Base-by-base conservation (phyloP, 2,329 filamentous ascomycete species). In the Exophiala sp. region DNA sequence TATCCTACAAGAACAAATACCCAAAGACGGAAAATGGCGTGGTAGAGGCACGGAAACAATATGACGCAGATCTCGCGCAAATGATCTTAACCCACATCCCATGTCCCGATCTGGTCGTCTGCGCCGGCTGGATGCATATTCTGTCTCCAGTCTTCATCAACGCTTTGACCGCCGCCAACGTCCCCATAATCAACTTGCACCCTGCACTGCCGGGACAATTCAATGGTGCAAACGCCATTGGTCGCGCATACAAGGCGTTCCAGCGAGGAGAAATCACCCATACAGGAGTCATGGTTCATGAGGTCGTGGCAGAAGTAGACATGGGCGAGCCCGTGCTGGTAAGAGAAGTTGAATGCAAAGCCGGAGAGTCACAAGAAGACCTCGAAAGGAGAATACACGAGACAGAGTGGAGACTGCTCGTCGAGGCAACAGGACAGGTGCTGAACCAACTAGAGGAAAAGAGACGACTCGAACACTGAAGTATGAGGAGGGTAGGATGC, bases 71-170 rank as follows among this genome's bases (percentile, higher is more conserved):
- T 40, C 76, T 95, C 58, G 88, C 89, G 0, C 70, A 78, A 39
- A 77, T 86, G 55, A 79, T 95, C 48, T 74, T 92, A 20, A 68
- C 72, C 3, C 80, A 86, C 59, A 71, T 61, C 39, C 62, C 60
- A 2, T 57, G 71, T 53, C 89, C 90, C 0, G 82, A 91, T 50
- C 71, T 95, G 50, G 83, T 95, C 45, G 86, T 94, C 7, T 87
- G 91, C 62, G 86, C 88, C 3, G 90, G 91, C 2, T 95, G 88
- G 80, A 95, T 95, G 89, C 86, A 94, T 68, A 86, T 95, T 53
- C 80, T 95, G 45, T 85, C 84, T 0, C 75, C 77, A 2, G 73
- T 77, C 1, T 94, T 95, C 68, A 74, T 95, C 44, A 77, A 80
- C 7, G 88, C 89, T 1, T 67, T 95, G 6, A 78, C 81, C 33